Evolutionary conservation across 2,329 filamentous ascomycete genomes (phyloP).

Genomic region (Neophaeococcomyces mojaviensis): DNA sequence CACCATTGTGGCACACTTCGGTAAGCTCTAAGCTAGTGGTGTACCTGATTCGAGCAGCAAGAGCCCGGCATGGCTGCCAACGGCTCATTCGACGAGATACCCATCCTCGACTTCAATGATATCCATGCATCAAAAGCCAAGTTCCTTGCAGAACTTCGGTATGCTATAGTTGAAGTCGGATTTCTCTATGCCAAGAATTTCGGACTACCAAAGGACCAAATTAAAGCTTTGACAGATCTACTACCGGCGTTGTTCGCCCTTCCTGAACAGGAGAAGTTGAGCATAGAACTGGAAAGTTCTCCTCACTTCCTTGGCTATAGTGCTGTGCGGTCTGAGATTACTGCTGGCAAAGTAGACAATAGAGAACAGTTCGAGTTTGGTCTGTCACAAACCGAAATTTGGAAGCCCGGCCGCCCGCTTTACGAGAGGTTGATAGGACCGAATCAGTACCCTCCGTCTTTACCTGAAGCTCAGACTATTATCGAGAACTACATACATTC

Average conservation of each 20-base stretch:
- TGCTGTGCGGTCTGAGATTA: conserved; percentile 48
- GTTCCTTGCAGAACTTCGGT: conserved; percentile 14
- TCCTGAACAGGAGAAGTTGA: conserved; percentile 17
- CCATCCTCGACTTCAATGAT: conserved; percentile 28
- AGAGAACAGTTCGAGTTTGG: conserved; percentile 53
- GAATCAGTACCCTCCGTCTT: conserved; percentile 40
- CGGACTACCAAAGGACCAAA: conserved; percentile 16
- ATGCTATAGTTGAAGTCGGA: conserved; percentile 21
- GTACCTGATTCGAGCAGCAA: too few relatives aligned
- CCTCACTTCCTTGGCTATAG: conserved; percentile 57
- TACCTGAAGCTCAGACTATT: conserved; percentile 30
- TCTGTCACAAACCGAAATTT: conserved; percentile 28
- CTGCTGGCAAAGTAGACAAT: conserved; percentile 44
- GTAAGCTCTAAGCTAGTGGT: too few relatives aligned
- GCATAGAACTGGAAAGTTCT: conserved; percentile 37
- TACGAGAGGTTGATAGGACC: conserved; percentile 42
- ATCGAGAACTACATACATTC: conserved; percentile 46
- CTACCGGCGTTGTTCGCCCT: conserved; percentile 21
- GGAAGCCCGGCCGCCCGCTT: conserved; percentile 27
- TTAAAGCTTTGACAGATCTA: conserved; percentile 15
- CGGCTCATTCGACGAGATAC: conserved; percentile 20
- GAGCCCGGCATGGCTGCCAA: not conserved
- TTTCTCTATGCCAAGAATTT: conserved; percentile 26
- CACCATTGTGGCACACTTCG: too few relatives aligned
- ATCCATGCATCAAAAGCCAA: conserved; percentile 9